Conservation (phyloP, 208 protist species). For the Angomonas ambiguus region DNA sequence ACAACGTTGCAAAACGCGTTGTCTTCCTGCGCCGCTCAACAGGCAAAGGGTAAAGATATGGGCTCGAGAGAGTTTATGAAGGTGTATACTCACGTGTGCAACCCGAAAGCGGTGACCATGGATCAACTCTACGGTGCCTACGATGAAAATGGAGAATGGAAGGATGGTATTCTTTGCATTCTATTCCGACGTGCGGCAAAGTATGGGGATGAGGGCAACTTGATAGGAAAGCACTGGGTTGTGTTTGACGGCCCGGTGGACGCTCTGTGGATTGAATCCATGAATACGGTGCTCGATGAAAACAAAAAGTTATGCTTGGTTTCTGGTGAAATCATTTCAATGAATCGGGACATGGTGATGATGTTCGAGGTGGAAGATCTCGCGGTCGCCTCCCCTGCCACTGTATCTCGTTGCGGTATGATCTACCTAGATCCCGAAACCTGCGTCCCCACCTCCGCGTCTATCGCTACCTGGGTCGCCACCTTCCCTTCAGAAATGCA, state of each 20-base stretch:
- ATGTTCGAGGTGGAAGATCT: conserved; percentile 98
- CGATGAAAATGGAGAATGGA: conserved; percentile 96
- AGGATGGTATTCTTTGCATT: conserved; percentile 94
- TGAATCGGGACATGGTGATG: conserved; percentile 95
- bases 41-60: conserved; percentile 67
- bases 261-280: conserved; percentile 95
- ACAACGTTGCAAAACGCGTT: conserved; percentile 82
- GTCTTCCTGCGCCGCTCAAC: conserved; percentile 57
- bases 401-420: conserved; percentile 98
- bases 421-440: conserved; percentile 96
- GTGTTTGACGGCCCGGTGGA: conserved; percentile 98
- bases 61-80: conserved; percentile 77
- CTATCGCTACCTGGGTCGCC: conserved; percentile 83
- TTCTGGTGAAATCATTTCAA: conserved; percentile 94
- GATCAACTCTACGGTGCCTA: conserved; percentile 97
- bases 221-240: conserved; percentile 93
- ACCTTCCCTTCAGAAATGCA: conserved; percentile 76
- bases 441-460: conserved; percentile 70
- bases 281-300: conserved; percentile 95
- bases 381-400: conserved; percentile 95
- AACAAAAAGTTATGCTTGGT: conserved; percentile 97
- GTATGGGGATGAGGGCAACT: conserved; percentile 84
- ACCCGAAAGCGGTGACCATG: conserved; percentile 98
- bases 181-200: conserved; percentile 90
- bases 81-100: conserved; percentile 93